Evolutionary conservation across 441 rosid species (phyloP).

Genomic region (Populus hybrid): DNA sequence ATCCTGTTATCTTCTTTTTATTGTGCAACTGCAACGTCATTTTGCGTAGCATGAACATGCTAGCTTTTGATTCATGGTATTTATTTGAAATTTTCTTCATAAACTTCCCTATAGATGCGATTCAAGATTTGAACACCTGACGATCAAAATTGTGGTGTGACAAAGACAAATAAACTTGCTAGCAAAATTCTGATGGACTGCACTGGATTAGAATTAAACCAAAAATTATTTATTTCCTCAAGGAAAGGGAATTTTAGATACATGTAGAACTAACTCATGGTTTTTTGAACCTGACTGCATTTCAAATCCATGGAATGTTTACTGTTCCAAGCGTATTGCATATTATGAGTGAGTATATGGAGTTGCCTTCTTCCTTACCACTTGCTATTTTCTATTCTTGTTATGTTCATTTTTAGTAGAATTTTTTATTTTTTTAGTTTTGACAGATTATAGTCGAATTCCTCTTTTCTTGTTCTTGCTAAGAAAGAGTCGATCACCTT

Average conservation of each 20-base stretch:
- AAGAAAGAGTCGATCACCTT: background rate
- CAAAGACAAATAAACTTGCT: background rate
- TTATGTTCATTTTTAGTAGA: background rate
- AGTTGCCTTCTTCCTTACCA: background rate
- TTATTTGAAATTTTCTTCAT: conserved; percentile 11
- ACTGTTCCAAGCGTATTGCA: background rate
- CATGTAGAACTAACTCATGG: background rate
- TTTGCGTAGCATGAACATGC: conserved; percentile 26
- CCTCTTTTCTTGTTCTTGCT: background rate
- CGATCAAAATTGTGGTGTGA: background rate
- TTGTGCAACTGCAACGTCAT: conserved; percentile 23
- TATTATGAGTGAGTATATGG: background rate
- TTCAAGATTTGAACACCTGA: conserved; percentile 8
- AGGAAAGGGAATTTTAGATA: background rate
- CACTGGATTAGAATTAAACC: background rate
- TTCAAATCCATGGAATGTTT: background rate
- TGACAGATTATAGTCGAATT: background rate
- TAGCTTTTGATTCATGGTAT: conserved; percentile 18
- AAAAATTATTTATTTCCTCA: background rate
- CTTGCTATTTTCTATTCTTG: background rate
- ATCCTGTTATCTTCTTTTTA: conserved; percentile 20
- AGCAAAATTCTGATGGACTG: background rate
- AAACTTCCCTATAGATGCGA: background rate
- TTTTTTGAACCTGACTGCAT: background rate
- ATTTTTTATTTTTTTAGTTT: background rate